A percentile compares a stretch with the other conserved stretches of the same genome.
Conservation (phyloP, 108 stramenopile species). For the Parietichytrium sp. region DNA sequence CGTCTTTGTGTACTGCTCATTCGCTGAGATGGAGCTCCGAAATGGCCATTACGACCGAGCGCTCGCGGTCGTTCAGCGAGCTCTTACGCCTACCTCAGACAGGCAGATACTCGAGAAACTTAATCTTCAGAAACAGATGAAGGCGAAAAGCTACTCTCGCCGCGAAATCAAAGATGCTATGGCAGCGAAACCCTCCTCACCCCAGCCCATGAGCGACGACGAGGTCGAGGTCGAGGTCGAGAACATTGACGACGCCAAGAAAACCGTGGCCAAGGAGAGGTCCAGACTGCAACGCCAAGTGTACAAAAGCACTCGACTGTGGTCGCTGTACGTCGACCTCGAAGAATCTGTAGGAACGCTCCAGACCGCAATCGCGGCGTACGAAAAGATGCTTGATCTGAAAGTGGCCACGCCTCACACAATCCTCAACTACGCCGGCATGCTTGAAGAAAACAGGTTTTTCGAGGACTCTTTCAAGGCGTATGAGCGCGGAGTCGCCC, state of each 20-base stretch:
- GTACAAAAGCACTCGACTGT: slow-evolving; percentile 71
- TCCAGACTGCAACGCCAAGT: slow-evolving; percentile 59
- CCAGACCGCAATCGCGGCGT: slow-evolving; percentile 88
- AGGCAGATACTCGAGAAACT: slow-evolving; percentile 53
- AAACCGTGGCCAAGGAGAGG: slow-evolving; percentile 1
- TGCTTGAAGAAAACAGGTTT: slow-evolving; percentile 85
- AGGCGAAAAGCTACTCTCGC: background rate
- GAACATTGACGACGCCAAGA: background rate
- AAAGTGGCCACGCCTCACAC: slow-evolving; percentile 90
- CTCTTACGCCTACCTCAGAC: slow-evolving; percentile 44
- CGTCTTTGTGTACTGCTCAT: slow-evolving; percentile 80
- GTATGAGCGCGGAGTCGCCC: slow-evolving; percentile 69
- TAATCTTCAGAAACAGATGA: slow-evolving; percentile 41
- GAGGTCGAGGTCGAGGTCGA: no score
- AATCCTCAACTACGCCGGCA: slow-evolving; percentile 85
- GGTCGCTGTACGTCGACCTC: slow-evolving; percentile 90
- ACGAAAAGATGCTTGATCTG: slow-evolving; percentile 82
- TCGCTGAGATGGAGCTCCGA: slow-evolving; percentile 89
- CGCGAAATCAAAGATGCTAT: background rate
- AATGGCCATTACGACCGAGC: slow-evolving; percentile 86
- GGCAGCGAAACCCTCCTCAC: background rate
- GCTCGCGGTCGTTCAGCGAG: slow-evolving; percentile 69
- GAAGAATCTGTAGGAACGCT: slow-evolving; percentile 93
- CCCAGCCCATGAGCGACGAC: no score
- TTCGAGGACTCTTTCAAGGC: slow-evolving; percentile 87